Evolutionary conservation across 257 asterid genomes (phyloP), one percentile per base, ranked within the genome.

Genomic region (Solanum dulcamara): DNA sequence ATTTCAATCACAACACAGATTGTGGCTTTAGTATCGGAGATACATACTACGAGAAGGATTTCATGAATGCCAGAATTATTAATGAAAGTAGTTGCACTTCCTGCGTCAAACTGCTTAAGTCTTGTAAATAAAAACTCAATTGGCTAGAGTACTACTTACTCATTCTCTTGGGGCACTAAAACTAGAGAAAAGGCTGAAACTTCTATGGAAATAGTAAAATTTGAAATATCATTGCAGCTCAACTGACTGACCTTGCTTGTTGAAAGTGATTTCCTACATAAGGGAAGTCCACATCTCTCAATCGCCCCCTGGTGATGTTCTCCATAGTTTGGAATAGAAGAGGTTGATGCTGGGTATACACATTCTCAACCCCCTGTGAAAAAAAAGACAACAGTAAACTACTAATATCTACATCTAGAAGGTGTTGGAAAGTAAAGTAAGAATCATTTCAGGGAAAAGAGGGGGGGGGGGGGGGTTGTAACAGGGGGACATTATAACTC

Each of bases 261-360:
- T 95, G 99, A 90, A 90, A 94, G 91, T 96, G 98, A 86, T 93
- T 95, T 88, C 99, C 99, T 83, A 94, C 94, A 83, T 92, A 94
- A 87, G 99, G 99, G 91, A 91, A 96, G 92, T 97, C 99, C 62
- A 97, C 92, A 88, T 97, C 99, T 91, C 97, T 94, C 92, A 95
- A 40, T 83, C 99, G 94, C 80, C 99, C 98, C 89, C 92, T 95
- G 85, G 89, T 90, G 86, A 95, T 92, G 92, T 97, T 97, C 92
- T 95, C 99, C 98, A 97, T 94, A 33, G 94, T 95, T 87, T 95
- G 98, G 90, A 92, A 88, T 81, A 97, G 89, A 20, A 95, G 92
- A 46, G 98, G 98, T 89, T 97, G 99, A 91, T 96, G 99, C 90
- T 96, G 99, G 87, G 99, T 97, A 88, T 97, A 97, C 38, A 97